Conservation (phyloP, 1,284 basidiomycete genomes). For the Boletus smithii region DNA sequence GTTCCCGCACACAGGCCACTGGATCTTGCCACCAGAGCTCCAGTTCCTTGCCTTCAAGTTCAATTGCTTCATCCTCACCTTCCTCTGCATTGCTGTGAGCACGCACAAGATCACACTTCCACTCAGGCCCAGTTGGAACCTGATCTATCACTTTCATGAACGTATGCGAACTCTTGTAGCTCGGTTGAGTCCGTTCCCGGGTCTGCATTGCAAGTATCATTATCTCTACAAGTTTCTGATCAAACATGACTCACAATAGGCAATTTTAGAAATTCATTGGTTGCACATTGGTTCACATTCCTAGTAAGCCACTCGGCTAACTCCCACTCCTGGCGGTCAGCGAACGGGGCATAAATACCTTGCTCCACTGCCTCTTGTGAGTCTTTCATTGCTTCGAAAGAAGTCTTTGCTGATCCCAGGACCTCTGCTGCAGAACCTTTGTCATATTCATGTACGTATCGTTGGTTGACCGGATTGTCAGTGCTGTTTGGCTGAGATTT, state of each 20-base stretch:
- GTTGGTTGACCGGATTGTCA: too few relatives aligned
- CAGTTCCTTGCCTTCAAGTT: not conserved
- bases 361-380: not conserved
- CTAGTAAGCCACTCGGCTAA: slow-evolving; percentile 9
- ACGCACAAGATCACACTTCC: slow-evolving; percentile 14
- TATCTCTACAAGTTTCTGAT: too few relatives aligned
- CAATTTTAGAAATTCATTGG: slow-evolving; percentile 8
- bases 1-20: not conserved
- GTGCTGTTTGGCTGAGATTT: too few relatives aligned
- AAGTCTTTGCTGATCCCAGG: not conserved
- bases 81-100: not conserved
- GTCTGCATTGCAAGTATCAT: not conserved
- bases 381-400: not conserved
- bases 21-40: slow-evolving; percentile 5
- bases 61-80: not conserved
- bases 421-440: too few relatives aligned
- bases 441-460: too few relatives aligned
- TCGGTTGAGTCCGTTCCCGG: not conserved
- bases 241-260: slow-evolving; percentile 3
- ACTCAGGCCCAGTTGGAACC: slow-evolving; percentile 1
- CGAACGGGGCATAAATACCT: not conserved
- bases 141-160: slow-evolving; percentile 5
- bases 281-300: slow-evolving; percentile 1
- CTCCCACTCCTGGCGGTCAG: slow-evolving; percentile 7
- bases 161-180: slow-evolving; percentile 7